Evolutionary conservation across 768 basidiomycete genomes (phyloP).

Genomic region (Boletus insuetus): DNA sequence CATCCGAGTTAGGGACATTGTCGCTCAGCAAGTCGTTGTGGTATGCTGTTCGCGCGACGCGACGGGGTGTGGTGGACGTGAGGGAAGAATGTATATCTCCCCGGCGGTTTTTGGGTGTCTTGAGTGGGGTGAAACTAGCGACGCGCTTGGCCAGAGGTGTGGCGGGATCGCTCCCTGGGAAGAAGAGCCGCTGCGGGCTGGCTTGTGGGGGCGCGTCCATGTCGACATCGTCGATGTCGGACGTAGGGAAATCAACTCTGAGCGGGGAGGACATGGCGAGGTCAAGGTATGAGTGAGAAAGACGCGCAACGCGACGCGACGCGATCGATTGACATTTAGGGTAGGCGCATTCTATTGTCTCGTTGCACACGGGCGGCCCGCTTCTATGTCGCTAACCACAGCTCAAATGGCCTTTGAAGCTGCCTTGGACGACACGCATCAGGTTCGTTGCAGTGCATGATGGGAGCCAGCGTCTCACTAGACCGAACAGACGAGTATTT

Average conservation of each 20-base stretch:
- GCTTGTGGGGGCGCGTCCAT: constrained; percentile 39
- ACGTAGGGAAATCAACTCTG: constrained; percentile 61
- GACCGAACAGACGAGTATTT: constrained; percentile 24
- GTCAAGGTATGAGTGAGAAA: constrained; percentile 3
- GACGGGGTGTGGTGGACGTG: constrained; percentile 33
- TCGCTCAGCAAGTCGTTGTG: constrained; percentile 23
- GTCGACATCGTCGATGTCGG: constrained; percentile 53
- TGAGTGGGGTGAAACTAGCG: constrained; percentile 22
- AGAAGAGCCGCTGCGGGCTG: constrained; percentile 25
- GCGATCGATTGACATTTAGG: constrained; percentile 51
- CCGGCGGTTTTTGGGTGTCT: constrained; percentile 46
- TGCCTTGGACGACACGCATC: constrained; percentile 24
- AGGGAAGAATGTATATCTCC: constrained; percentile 30
- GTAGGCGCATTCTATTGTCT: constrained; percentile 29
- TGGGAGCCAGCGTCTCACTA: constrained; percentile 5
- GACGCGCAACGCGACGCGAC: constrained; percentile 47
- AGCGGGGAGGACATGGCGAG: constrained; percentile 61
- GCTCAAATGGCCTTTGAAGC: constrained; percentile 13
- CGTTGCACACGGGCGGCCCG: neutral
- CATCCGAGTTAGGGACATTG: constrained; percentile 53
- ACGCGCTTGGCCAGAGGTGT: constrained; percentile 46
- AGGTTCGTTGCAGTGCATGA: constrained; percentile 18
- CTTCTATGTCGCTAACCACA: neutral
- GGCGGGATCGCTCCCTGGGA: constrained; percentile 36
- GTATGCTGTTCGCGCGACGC: constrained; percentile 18